Base-by-base conservation (phyloP, 352 stramenopile species). In the Pythium oligandrum region DNA sequence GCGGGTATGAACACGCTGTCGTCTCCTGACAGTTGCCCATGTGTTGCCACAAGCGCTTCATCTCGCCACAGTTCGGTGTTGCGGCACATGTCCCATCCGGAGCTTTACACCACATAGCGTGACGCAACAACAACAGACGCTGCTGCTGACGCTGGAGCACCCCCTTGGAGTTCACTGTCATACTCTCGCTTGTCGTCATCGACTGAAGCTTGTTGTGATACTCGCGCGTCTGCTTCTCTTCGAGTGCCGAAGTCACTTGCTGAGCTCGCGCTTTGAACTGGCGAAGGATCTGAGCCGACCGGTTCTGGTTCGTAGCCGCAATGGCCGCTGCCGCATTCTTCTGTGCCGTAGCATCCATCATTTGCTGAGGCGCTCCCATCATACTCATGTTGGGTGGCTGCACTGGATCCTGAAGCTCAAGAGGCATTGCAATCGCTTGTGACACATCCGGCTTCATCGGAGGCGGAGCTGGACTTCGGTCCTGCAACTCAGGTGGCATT, bases 31-130 rank as follows among this genome's bases (percentile, higher is more conserved):
- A 99, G 37, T 93, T 84, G 7, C 96, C 94, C 84, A 99, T 99
- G 66, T 99, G 96, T 55, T 98, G 95, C 96, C 96, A 99, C 4
- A 99, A 73, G 9, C 90, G 75, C 70, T 99, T 99, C 96, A 99
- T 99, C 49, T 96, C 93, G 12, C 86, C 89, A 76, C 96, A 99
- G 60, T 97, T 97, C 34, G 90, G 88, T 4, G 96, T 98, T 1
- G 97, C 96, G 30, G 85, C 83, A 60, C 97, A 99, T 30, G 71
- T 80, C 10, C 86, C 86, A 59, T 98, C 90, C 37, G 93, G 78
- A 34, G 98, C 87, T 62, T 97, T 97, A 58, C 97, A 99, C 82
- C 98, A 99, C 63, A 97, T 98, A 4, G 97, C 96, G 68, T 99
- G 97, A 2, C 96, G 90, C 17, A 99, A 63, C 17, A 99, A 71